Evolutionary conservation across 2,329 filamentous ascomycete species (phyloP).

Genomic region (Dactylonectria macrodidyma): DNA sequence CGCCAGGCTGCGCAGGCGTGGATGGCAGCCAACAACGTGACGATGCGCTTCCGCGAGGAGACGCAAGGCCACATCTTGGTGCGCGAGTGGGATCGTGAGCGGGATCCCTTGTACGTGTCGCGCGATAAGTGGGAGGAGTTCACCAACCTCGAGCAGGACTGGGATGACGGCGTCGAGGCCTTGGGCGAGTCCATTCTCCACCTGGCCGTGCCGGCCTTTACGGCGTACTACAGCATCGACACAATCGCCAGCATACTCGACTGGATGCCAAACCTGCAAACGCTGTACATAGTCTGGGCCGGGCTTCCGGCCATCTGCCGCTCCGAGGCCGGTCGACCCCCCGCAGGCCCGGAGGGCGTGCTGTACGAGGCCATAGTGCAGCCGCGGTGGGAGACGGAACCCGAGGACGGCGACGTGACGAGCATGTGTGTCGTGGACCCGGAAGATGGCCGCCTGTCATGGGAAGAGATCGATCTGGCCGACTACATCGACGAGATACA

Average conservation of each 20-base stretch:
- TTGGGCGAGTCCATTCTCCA: conserved; percentile 32
- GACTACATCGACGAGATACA: conserved; percentile 36
- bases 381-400: conserved; percentile 27
- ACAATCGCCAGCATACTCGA: conserved; percentile 32
- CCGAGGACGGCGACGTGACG: conserved; percentile 13
- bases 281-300: conserved; percentile 45
- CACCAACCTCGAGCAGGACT: neutral
- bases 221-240: conserved; percentile 44
- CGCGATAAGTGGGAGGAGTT: conserved; percentile 39
- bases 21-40: conserved; percentile 26
- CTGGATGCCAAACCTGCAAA: conserved; percentile 35
- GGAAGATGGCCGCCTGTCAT: conserved; percentile 1
- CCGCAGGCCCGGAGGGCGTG: neutral
- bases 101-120: conserved; percentile 41
- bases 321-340: neutral
- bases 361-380: conserved; percentile 20
- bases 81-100: conserved; percentile 32
- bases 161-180: conserved; percentile 6
- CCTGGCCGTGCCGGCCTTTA: conserved; percentile 47
- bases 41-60: conserved; percentile 24
- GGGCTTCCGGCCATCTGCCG: conserved; percentile 28
- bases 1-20: conserved; percentile 37
- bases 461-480: conserved; percentile 24
- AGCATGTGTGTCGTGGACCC: conserved; percentile 22
- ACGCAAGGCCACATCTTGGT: conserved; percentile 31